Evolutionary conservation across 169 alveolate species (phyloP).

Genomic region (Cryptosporidium viatorum): DNA sequence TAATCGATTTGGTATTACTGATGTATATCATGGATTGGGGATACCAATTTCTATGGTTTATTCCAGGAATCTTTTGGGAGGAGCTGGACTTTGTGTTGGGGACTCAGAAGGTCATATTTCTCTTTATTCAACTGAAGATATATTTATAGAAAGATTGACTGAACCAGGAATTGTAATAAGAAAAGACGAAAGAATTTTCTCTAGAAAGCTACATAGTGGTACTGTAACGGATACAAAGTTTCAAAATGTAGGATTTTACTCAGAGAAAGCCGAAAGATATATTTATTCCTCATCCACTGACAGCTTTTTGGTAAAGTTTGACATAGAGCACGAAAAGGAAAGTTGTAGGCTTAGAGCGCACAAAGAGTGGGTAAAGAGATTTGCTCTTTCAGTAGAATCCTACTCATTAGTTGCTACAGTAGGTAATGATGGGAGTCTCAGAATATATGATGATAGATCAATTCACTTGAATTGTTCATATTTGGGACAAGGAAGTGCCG

Average conservation of each 20-base stretch:
- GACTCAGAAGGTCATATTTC: slow-evolving; percentile 48
- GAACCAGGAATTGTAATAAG: not conserved
- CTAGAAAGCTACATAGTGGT: slow-evolving; percentile 29
- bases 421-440: slow-evolving; percentile 60
- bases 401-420: slow-evolving; percentile 61
- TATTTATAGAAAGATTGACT: not conserved
- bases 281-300: slow-evolving; percentile 59
- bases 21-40: slow-evolving; percentile 43
- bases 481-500: not conserved
- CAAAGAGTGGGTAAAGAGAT: slow-evolving; percentile 65
- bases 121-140: slow-evolving; percentile 10
- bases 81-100: slow-evolving; percentile 49
- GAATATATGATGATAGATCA: slow-evolving; percentile 40
- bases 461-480: not conserved
- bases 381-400: slow-evolving; percentile 27
- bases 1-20: not conserved
- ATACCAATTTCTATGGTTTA: slow-evolving; percentile 42
- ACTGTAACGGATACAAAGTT: slow-evolving; percentile 60
- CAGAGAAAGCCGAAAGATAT: slow-evolving; percentile 23
- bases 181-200: not conserved
- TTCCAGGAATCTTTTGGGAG: slow-evolving; percentile 41
- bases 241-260: slow-evolving; percentile 8
- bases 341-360: slow-evolving; percentile 58
- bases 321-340: slow-evolving; percentile 41
- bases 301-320: slow-evolving; percentile 54